These are phyloP conservation scores for Lichtheimia ornata DNA, from an alignment of 371 early-diverging fungal species.

Conservation along the genomic window DNA sequence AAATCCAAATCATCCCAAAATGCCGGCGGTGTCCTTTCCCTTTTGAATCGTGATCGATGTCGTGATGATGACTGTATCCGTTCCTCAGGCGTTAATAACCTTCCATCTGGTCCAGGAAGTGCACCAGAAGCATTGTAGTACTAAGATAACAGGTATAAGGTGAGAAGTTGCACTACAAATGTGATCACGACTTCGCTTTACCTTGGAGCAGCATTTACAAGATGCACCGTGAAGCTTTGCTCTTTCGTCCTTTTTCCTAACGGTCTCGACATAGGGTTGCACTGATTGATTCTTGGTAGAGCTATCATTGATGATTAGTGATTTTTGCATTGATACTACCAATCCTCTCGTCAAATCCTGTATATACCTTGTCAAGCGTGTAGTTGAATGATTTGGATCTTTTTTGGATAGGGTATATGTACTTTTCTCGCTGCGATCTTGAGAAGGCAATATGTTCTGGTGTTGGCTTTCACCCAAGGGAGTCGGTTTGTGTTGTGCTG, in stretches of 20 bases:
- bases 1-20: slow-evolving; percentile 13
- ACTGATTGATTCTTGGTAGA: no score
- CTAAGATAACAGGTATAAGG: not conserved
- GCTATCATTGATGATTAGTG: no score
- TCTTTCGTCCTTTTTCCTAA: slow-evolving; percentile 4
- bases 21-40: slow-evolving; percentile 12
- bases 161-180: no score
- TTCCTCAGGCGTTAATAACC: slow-evolving; percentile 5
- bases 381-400: no score
- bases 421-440: no score
- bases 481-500: no score
- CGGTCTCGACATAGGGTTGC: not conserved
- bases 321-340: no score
- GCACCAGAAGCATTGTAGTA: slow-evolving; percentile 1
- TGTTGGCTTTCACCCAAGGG: no score
- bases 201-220: slow-evolving; percentile 1
- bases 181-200: not conserved
- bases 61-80: slow-evolving; percentile 10
- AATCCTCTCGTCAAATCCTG: no score
- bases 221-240: not conserved
- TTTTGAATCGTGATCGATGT: slow-evolving; percentile 5
- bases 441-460: no score
- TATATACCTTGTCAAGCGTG: no score
- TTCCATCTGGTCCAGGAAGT: slow-evolving; percentile 3
- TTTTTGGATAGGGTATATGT: no score